Evolutionary conservation across 2,329 filamentous ascomycete species (phyloP), one percentile per base, ranked within the genome.

Genomic region (Pyricularia pennisetigena): DNA sequence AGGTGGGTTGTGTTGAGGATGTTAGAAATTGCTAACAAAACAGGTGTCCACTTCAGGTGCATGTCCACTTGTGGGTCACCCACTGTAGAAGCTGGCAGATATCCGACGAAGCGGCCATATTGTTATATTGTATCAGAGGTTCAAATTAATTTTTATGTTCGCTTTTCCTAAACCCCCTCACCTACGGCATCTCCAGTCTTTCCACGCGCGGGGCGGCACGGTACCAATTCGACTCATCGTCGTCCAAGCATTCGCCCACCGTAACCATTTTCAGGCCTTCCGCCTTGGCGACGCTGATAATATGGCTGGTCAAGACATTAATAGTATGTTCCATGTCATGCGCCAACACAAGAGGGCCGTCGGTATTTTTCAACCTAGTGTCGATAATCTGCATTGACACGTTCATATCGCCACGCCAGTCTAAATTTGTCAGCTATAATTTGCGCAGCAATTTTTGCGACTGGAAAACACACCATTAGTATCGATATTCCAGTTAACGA

Each of bases 191-290:
- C 20, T 9, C 20, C 7, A 0, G 75, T 76, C 12, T 74, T 76
- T 12, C 73, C 75, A 0, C 76, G 73, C 65, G 74, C 81, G 79
- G 74, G 83, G 83, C 81, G 12, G 32, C 71, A 26, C 82, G 79
- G 74, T 83, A 83, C 81, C 81, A 83, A 74, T 83, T 83, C 41
- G 71, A 74, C 5, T 71, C 68, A 10, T 79, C 77, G 70, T 83
- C 81, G 10, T 76, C 78, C 49, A 83, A 74, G 70, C 81, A 83
- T 70, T 82, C 80, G 63, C 82, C 81, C 20, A 83, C 75, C 6
- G 80, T 81, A 14, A 82, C 81, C 7, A 78, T 75, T 72, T 77
- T 77, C 76, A 80, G 82, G 26, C 78, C 78, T 32, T 79, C 76
- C 23, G 70, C 69, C 61, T 75, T 76, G 12, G 78, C 73, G 69